phyloP scores from a whole-genome alignment of 1,284 basidiomycete genomes.

The Trichosporon sp. region DNA sequence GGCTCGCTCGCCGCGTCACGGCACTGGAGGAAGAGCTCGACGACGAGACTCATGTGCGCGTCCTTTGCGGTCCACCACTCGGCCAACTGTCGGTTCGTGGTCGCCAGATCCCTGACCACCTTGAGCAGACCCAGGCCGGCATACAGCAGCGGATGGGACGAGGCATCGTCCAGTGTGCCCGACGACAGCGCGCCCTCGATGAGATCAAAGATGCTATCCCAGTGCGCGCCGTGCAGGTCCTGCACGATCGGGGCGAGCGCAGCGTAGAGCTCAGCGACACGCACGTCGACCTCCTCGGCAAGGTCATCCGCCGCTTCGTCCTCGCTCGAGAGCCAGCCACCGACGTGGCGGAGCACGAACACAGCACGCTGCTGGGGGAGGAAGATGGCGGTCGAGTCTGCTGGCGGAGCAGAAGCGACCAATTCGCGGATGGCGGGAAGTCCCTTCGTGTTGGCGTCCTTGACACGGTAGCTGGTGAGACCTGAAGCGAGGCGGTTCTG shows the following conservation, averaged over 20 bases:
- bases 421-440: constrained; percentile 70
- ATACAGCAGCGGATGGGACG: constrained; percentile 66
- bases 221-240: constrained; percentile 81
- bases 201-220: constrained; percentile 89
- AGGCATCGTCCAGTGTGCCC: constrained; percentile 64
- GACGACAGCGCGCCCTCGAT: constrained; percentile 87
- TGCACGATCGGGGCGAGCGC: constrained; percentile 86
- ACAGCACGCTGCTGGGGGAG: constrained; percentile 83
- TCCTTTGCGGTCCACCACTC: constrained; percentile 63
- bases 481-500: constrained; percentile 86
- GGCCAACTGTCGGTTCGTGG: constrained; percentile 72
- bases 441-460: constrained; percentile 69
- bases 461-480: constrained; percentile 69
- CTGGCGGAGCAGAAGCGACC: constrained; percentile 73
- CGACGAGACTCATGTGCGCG: constrained; percentile 32
- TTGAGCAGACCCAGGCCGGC: constrained; percentile 71
- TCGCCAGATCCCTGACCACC: constrained; percentile 69
- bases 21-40: constrained; percentile 50
- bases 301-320: constrained; percentile 68
- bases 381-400: constrained; percentile 79
- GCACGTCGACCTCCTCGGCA: constrained; percentile 73
- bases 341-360: constrained; percentile 83
- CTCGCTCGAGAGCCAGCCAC: constrained; percentile 75
- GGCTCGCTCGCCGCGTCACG: constrained; percentile 62
- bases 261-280: constrained; percentile 73